Evolutionary conservation across 495 filamentous ascomycete genomes (phyloP).

Genomic region (Neurospora sp.): DNA sequence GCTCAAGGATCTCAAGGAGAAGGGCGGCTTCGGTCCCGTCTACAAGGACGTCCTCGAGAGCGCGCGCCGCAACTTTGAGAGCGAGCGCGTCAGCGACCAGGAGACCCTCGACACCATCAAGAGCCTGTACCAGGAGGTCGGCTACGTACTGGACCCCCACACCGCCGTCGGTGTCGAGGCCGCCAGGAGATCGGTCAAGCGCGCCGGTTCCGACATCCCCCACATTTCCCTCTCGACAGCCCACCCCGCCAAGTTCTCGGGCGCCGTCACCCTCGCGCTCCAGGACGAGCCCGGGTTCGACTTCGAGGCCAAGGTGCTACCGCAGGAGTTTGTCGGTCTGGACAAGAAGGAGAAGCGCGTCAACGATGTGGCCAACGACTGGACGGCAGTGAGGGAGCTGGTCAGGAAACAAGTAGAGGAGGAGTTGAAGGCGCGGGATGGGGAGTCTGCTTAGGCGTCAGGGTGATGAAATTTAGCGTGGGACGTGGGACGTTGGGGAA

Average conservation of each 20-base stretch:
- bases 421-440: constrained; percentile 26
- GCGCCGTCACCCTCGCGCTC: constrained; percentile 68
- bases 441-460: neutral
- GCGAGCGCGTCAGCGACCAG: constrained; percentile 69
- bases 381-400: constrained; percentile 41
- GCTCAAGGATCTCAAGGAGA: constrained; percentile 63
- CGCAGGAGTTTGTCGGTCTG: constrained; percentile 66
- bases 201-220: constrained; percentile 30
- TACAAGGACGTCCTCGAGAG: constrained; percentile 53
- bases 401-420: constrained; percentile 47
- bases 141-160: constrained; percentile 88
- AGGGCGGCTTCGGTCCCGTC: constrained; percentile 70
- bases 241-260: constrained; percentile 86
- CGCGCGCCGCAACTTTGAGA: constrained; percentile 62
- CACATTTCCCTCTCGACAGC: constrained; percentile 84
- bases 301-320: constrained; percentile 63
- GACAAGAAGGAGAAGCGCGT: constrained; percentile 55
- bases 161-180: constrained; percentile 77
- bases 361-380: constrained; percentile 39
- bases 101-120: constrained; percentile 70
- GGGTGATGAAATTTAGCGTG: too few relatives aligned
- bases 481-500: neutral
- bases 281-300: constrained; percentile 53
- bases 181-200: constrained; percentile 51
- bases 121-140: constrained; percentile 46